Conservation (phyloP, 176 grass and related monocot genomes). For the Oryza australiensis region DNA sequence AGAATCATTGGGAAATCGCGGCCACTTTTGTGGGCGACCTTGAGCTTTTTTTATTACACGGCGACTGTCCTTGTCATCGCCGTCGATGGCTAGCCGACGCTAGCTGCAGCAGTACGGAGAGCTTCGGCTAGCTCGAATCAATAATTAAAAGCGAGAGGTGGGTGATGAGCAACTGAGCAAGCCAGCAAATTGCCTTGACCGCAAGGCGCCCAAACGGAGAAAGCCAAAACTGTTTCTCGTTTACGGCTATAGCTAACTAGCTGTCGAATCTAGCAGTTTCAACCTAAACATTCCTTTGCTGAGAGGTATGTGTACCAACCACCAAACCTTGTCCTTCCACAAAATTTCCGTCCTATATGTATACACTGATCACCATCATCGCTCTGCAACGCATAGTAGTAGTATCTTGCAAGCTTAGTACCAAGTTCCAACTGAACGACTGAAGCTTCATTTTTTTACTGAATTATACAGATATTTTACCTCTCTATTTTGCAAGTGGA, state of each 20-base stretch:
- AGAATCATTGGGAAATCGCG: conserved; percentile 21
- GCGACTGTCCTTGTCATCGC: conserved; percentile 35
- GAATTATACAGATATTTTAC: not conserved
- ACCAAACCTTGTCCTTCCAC: not conserved
- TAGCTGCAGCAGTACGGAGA: conserved; percentile 7
- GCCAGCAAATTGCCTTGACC: conserved; percentile 8
- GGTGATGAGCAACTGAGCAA: not conserved
- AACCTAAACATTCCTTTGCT: conserved; percentile 47
- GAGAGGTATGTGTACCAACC: conserved; percentile 18
- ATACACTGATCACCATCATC: not conserved
- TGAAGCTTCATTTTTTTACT: not conserved
- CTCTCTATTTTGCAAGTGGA: not conserved
- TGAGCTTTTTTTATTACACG: not conserved
- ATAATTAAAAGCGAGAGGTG: conserved; percentile 30
- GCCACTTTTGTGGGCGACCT: conserved; percentile 18
- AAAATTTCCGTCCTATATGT: not conserved
- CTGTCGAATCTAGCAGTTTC: conserved; percentile 42
- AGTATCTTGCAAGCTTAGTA: not conserved
- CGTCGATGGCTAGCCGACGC: conserved; percentile 2
- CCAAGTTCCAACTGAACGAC: not conserved
- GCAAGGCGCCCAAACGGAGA: conserved; percentile 2
- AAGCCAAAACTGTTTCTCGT: conserved; percentile 18
- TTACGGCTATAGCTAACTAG: not conserved
- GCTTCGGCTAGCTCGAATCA: not conserved
- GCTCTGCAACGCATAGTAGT: not conserved